Conservation (phyloP, 1,284 basidiomycete genomes). For the Austroboletus niveus region DNA sequence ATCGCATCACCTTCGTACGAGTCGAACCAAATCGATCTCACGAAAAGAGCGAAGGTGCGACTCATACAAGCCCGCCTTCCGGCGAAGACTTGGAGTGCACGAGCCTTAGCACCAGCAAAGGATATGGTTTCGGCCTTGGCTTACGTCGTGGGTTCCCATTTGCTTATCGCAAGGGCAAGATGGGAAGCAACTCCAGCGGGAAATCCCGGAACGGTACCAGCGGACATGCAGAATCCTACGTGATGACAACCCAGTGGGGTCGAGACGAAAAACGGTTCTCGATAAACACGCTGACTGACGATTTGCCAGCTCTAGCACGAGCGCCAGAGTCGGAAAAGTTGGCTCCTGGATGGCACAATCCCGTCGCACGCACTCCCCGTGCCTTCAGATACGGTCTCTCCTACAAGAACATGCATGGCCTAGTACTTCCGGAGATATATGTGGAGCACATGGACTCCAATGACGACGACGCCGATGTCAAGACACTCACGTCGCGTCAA, state of each 20-base stretch:
- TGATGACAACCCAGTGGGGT: constrained; percentile 20
- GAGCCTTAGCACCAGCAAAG: constrained; percentile 31
- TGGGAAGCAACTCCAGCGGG: constrained; percentile 18
- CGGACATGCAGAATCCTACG: constrained; percentile 19
- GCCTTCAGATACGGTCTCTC: constrained; percentile 13
- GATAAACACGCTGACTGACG: constrained; percentile 20
- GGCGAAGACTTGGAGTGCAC: constrained; percentile 27
- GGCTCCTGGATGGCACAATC: constrained; percentile 32
- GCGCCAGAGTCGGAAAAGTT: constrained; percentile 33
- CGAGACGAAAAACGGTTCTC: constrained; percentile 31
- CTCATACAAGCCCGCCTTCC: constrained; percentile 7
- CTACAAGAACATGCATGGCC: constrained; percentile 11
- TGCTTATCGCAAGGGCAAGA: constrained; percentile 23
- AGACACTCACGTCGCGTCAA: constrained; percentile 30
- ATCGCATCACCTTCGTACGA: constrained; percentile 1
- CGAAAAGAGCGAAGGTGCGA: constrained; percentile 7
- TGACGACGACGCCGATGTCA: constrained; percentile 30
- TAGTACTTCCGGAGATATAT: constrained; percentile 24
- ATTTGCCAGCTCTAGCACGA: constrained; percentile 11
- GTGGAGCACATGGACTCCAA: constrained; percentile 15
- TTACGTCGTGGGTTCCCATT: constrained; percentile 29
- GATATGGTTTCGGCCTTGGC: constrained; percentile 34
- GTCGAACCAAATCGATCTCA: background rate
- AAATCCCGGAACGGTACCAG: constrained; percentile 10
- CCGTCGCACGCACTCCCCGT: constrained; percentile 14